Percentiles rank a stretch among this genome's conserved stretches.
These are phyloP conservation scores for Tuber umbilicatum DNA, from an alignment of 495 filamentous ascomycete genomes.

Conservation along the genomic window DNA sequence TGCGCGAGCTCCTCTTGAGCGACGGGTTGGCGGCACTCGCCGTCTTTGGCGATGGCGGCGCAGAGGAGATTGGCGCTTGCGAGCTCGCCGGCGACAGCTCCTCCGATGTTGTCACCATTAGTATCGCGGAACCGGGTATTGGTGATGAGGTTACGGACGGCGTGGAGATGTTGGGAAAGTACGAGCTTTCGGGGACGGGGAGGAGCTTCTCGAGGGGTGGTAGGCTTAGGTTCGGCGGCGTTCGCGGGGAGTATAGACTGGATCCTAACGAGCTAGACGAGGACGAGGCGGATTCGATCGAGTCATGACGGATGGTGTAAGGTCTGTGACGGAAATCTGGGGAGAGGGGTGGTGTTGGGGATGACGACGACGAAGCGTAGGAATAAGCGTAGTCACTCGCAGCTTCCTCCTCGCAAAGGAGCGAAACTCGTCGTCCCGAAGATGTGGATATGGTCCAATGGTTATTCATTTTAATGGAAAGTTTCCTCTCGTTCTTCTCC, in stretches of 20 bases:
- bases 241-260: slow-evolving; percentile 35
- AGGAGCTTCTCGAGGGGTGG: slow-evolving; percentile 39
- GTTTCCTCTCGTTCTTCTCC: not conserved
- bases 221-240: slow-evolving; percentile 37
- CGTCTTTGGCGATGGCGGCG: slow-evolving; percentile 39
- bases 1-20: slow-evolving; percentile 60
- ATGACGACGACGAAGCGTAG: slow-evolving; percentile 29
- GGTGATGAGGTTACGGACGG: slow-evolving; percentile 25
- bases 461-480: slow-evolving; percentile 29
- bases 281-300: slow-evolving; percentile 35
- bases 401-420: slow-evolving; percentile 37
- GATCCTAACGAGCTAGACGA: slow-evolving; percentile 39
- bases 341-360: slow-evolving; percentile 40
- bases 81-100: slow-evolving; percentile 24
- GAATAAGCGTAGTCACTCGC: slow-evolving; percentile 33
- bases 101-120: slow-evolving; percentile 6
- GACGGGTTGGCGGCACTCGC: slow-evolving; percentile 29
- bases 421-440: slow-evolving; percentile 39
- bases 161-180: slow-evolving; percentile 22
- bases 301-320: slow-evolving; percentile 35
- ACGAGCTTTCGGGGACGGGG: slow-evolving; percentile 24
- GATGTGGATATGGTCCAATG: slow-evolving; percentile 41
- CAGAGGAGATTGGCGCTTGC: slow-evolving; percentile 30
- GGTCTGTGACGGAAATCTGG: slow-evolving; percentile 33
- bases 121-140: slow-evolving; percentile 13